These are phyloP conservation scores for Leishmania turanica DNA, from an alignment of 208 protist genomes.

Conservation along the genomic window DNA sequence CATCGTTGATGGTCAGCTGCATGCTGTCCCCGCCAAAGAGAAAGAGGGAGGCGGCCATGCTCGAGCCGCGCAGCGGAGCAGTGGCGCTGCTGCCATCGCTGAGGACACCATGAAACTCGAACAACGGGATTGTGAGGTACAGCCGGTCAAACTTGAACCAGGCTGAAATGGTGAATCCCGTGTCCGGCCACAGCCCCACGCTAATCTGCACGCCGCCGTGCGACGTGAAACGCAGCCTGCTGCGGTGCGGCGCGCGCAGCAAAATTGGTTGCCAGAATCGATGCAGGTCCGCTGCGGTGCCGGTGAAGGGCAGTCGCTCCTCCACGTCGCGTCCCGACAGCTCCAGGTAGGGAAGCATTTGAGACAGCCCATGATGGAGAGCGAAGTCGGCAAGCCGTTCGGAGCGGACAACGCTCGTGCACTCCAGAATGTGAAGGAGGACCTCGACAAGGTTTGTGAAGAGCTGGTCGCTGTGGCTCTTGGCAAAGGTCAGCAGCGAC, in stretches of 20 bases:
- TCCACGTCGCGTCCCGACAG: constrained; percentile 42
- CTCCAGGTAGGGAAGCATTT: constrained; percentile 73
- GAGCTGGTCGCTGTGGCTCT: constrained; percentile 37
- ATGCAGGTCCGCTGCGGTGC: constrained; percentile 41
- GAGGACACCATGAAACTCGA: constrained; percentile 57
- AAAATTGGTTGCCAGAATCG: constrained; percentile 82
- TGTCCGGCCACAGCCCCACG: constrained; percentile 59
- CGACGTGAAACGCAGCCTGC: constrained; percentile 67
- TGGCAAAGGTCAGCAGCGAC: constrained; percentile 44
- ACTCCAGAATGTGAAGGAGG: constrained; percentile 49
- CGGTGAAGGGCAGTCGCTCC: constrained; percentile 54
- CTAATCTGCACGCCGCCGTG: constrained; percentile 69
- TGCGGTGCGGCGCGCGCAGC: constrained; percentile 54
- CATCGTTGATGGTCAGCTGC: constrained; percentile 50
- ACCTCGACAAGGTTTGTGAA: constrained; percentile 55
- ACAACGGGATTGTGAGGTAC: constrained; percentile 65
- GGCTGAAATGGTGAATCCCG: constrained; percentile 66
- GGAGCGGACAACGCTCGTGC: constrained; percentile 65
- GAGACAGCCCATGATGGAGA: constrained; percentile 47
- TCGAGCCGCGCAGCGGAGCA: constrained; percentile 19
- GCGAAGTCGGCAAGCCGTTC: constrained; percentile 56
- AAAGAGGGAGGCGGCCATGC: constrained; percentile 28
- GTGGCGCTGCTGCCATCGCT: constrained; percentile 9
- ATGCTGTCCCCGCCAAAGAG: constrained; percentile 67
- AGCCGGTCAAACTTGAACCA: constrained; percentile 75